phyloP scores from a whole-genome alignment of 163 green algal species.

The Scenedesmus sp. region DNA sequence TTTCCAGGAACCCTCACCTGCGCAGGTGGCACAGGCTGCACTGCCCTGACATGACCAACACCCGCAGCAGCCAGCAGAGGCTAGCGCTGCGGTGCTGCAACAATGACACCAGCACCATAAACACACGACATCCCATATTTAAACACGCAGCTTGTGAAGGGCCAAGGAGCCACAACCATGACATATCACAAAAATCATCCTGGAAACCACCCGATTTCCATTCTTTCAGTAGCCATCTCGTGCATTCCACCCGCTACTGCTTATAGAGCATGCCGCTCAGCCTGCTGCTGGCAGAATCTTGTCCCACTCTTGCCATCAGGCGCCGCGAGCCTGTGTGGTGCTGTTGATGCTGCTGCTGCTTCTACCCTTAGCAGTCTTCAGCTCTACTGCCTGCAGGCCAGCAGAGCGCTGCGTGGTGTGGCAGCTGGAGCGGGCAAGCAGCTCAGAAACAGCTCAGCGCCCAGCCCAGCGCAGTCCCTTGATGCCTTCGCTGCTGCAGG shows the following conservation, averaged over 20 bases:
- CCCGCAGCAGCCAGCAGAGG: background rate
- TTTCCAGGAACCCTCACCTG: background rate
- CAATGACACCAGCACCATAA: too few species aligned
- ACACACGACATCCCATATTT: background rate
- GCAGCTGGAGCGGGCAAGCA: background rate
- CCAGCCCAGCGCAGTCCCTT: background rate
- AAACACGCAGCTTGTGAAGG: background rate
- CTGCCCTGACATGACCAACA: too few species aligned
- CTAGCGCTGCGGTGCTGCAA: background rate
- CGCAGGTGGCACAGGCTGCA: background rate
- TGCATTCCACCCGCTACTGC: background rate
- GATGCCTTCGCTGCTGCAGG: background rate
- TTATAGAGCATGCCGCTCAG: background rate
- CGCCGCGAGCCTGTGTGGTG: background rate
- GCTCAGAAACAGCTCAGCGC: background rate
- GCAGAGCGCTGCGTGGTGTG: background rate
- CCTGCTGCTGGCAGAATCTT: background rate
- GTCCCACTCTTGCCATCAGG: background rate
- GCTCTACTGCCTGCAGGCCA: background rate
- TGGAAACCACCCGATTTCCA: too few species aligned
- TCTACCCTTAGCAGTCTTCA: background rate
- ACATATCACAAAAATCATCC: too few species aligned
- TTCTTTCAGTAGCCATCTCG: too few species aligned
- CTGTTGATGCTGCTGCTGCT: background rate
- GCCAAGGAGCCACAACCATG: background rate